Conservation (phyloP, 371 early-diverging fungal species). For the Mortierella sp. region DNA sequence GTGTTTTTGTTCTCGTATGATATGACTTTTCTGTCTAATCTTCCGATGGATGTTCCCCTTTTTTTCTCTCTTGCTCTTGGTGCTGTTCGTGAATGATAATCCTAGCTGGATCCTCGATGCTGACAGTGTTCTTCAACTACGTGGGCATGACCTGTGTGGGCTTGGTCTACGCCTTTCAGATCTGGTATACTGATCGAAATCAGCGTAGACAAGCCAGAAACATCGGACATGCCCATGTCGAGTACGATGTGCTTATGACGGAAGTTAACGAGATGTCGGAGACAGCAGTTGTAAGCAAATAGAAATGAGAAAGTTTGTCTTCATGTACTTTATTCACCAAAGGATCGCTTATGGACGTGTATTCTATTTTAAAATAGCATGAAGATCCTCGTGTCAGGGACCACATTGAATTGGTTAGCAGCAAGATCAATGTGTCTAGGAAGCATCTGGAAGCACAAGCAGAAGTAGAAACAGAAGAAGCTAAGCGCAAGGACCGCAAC, state of each 20-base stretch:
- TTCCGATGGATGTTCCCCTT: not conserved
- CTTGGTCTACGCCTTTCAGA: slow-evolving; percentile 59
- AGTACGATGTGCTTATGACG: slow-evolving; percentile 37
- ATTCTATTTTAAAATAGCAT: not conserved
- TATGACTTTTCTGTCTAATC: not conserved
- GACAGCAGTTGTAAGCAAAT: slow-evolving; percentile 16
- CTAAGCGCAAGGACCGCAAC: not conserved
- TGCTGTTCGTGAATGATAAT: no score
- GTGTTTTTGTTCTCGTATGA: not conserved
- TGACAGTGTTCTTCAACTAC: slow-evolving; percentile 67
- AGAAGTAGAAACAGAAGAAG: not conserved
- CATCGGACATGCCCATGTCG: slow-evolving; percentile 22
- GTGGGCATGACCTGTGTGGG: slow-evolving; percentile 72
- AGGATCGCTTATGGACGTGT: no score
- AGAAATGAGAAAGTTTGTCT: not conserved
- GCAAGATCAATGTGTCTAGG: not conserved
- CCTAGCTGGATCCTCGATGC: slow-evolving; percentile 66
- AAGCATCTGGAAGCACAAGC: not conserved
- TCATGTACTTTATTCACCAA: not conserved
- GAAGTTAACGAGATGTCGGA: slow-evolving; percentile 38
- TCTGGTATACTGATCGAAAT: slow-evolving; percentile 35
- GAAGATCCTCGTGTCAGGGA: slow-evolving; percentile 14
- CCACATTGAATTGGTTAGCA: slow-evolving; percentile 13
- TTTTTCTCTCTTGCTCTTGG: slow-evolving; percentile 8
- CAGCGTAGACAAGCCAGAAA: slow-evolving; percentile 24